These are phyloP conservation scores for Hemileia vastatrix DNA, from an alignment of 1,284 basidiomycete species.

Conservation along the genomic window DNA sequence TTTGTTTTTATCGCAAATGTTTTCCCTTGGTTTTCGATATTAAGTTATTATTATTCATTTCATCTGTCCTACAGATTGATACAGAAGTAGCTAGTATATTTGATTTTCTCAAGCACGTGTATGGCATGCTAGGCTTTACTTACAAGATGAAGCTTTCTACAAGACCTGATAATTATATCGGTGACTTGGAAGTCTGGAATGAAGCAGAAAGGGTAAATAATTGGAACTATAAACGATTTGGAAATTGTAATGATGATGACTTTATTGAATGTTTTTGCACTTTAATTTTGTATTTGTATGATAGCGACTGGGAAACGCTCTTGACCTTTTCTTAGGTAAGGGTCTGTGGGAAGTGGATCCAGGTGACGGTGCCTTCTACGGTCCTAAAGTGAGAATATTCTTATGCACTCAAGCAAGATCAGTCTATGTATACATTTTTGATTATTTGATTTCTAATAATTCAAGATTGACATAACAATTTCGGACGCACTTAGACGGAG, in stretches of 20 bases:
- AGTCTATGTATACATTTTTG: slow-evolving; percentile 70
- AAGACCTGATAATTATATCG: slow-evolving; percentile 87
- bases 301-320: slow-evolving; percentile 73
- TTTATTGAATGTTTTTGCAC: not conserved
- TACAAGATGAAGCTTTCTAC: slow-evolving; percentile 94
- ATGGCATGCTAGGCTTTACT: slow-evolving; percentile 94
- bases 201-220: slow-evolving; percentile 62
- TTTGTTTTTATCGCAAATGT: not conserved
- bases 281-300: slow-evolving; percentile 17
- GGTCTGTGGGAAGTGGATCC: slow-evolving; percentile 91
- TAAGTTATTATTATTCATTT: not conserved
- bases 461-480: slow-evolving; percentile 89
- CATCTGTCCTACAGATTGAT: slow-evolving; percentile 56
- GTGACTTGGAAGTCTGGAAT: slow-evolving; percentile 81
- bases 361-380: slow-evolving; percentile 74
- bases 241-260: not conserved
- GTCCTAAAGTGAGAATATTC: slow-evolving; percentile 35
- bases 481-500: slow-evolving; percentile 82
- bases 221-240: not conserved
- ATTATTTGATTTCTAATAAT: not conserved
- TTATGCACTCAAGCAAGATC: not conserved
- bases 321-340: slow-evolving; percentile 69
- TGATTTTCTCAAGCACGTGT: slow-evolving; percentile 88
- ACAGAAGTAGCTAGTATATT: slow-evolving; percentile 78
- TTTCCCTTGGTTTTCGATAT: not conserved